Evolutionary conservation across 352 stramenopile species (phyloP).

Genomic region (Globisporangium paroecandrum): DNA sequence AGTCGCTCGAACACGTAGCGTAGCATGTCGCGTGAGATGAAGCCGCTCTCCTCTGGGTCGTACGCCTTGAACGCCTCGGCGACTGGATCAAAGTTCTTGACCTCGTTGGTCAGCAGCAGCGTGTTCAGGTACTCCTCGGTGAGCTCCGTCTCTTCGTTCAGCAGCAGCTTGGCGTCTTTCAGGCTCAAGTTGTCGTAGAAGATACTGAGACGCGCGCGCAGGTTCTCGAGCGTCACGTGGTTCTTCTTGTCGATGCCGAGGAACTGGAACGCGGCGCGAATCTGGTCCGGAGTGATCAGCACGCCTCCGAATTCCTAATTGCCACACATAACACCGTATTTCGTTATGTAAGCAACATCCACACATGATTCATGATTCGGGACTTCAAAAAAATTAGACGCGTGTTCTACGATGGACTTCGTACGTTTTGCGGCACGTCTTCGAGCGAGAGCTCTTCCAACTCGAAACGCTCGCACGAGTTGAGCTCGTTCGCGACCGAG

Average conservation of each 20-base stretch:
- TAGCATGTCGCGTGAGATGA: constrained; percentile 77
- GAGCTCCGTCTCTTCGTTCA: constrained; percentile 79
- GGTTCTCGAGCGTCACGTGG: constrained; percentile 75
- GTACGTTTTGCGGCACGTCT: constrained; percentile 13
- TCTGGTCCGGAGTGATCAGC: constrained; percentile 81
- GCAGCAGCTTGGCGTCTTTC: constrained; percentile 78
- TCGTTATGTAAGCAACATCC: no score
- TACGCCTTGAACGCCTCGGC: constrained; percentile 88
- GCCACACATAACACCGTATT: neutral
- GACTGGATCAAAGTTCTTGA: constrained; percentile 89
- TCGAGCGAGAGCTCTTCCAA: constrained; percentile 1
- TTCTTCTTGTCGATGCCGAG: constrained; percentile 83
- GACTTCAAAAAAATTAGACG: neutral
- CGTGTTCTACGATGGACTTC: neutral
- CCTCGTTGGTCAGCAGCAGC: constrained; percentile 84
- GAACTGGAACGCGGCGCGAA: constrained; percentile 86
- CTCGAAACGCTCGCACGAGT: constrained; percentile 9
- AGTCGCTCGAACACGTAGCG: constrained; percentile 78
- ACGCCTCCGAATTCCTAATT: constrained; percentile 74
- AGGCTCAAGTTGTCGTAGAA: constrained; percentile 88
- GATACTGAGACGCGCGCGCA: constrained; percentile 72
- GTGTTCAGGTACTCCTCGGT: constrained; percentile 73
- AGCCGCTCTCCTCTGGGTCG: constrained; percentile 85
- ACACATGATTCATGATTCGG: no score
- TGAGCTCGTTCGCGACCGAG: constrained; percentile 9